These are phyloP conservation scores for Erysimum cheiri DNA, from an alignment of 441 rosid genomes.

Conservation along the genomic window DNA sequence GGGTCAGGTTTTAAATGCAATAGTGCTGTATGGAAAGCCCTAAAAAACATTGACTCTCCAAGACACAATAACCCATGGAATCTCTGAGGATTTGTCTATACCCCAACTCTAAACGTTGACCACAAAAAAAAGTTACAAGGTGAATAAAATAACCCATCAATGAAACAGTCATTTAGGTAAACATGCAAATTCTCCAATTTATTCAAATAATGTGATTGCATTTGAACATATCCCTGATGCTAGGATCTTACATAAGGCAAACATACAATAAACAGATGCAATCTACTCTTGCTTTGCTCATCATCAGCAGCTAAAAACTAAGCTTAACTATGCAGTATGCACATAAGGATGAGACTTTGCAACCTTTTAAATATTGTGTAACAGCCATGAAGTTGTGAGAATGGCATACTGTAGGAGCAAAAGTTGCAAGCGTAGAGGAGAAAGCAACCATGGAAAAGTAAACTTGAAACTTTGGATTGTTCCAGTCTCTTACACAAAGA, in stretches of 20 bases:
- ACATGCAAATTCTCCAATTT: conserved; percentile 19
- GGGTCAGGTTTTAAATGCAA: conserved; percentile 79
- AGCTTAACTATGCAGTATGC: conserved; percentile 25
- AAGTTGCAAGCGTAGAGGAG: conserved; percentile 19
- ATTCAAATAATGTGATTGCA: conserved; percentile 9
- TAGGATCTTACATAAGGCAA: conserved; percentile 28
- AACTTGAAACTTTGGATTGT: conserved; percentile 21
- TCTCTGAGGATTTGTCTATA: conserved; percentile 30
- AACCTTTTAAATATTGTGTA: not conserved
- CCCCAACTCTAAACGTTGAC: not conserved
- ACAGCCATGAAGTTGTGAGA: not conserved
- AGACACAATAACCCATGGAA: conserved; percentile 57
- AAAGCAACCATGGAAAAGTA: conserved; percentile 10
- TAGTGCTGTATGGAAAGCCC: conserved; percentile 71
- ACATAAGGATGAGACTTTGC: conserved; percentile 18
- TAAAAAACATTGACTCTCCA: conserved; percentile 47
- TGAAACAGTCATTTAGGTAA: conserved; percentile 6
- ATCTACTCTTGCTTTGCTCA: conserved; percentile 8
- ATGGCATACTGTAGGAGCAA: conserved; percentile 18
- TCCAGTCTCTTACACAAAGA: conserved; percentile 37
- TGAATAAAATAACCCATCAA: conserved; percentile 21
- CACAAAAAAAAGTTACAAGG: not conserved
- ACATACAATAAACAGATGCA: conserved; percentile 11
- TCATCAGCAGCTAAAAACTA: conserved; percentile 21
- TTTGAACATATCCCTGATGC: conserved; percentile 21